A percentile compares a stretch with the other conserved stretches of the same genome.
Conservation (phyloP, 2,329 filamentous ascomycete species). For the Aspergillus sp. region DNA sequence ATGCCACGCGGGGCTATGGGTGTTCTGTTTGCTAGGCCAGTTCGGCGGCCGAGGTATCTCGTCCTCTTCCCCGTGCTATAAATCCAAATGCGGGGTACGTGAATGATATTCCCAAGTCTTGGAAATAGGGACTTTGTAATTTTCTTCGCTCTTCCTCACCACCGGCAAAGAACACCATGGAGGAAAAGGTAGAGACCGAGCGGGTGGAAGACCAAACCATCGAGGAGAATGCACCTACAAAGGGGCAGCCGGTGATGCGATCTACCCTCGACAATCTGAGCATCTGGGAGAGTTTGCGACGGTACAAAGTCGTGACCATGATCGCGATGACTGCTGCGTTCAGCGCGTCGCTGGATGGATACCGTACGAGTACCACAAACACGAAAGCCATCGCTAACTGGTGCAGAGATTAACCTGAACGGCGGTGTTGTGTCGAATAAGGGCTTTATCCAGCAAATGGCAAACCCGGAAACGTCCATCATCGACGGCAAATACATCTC, state of each 20-base stretch:
- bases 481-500: slow-evolving; percentile 39
- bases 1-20: neutral
- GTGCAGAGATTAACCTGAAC: slow-evolving; percentile 36
- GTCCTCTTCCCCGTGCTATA: neutral
- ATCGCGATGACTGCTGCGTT: slow-evolving; percentile 46
- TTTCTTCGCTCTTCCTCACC: too few relatives aligned
- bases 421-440: slow-evolving; percentile 43
- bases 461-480: slow-evolving; percentile 29
- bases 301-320: slow-evolving; percentile 35
- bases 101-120: neutral
- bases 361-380: slow-evolving; percentile 29
- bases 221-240: neutral
- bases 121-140: neutral
- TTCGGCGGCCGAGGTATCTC: neutral
- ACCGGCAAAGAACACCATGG: neutral
- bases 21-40: neutral
- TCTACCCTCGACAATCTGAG: slow-evolving; percentile 38
- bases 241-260: slow-evolving; percentile 29
- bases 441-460: slow-evolving; percentile 42
- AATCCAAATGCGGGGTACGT: neutral
- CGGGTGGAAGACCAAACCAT: neutral
- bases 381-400: neutral
- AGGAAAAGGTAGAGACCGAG: slow-evolving; percentile 1
- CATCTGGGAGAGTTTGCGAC: slow-evolving; percentile 38
- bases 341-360: slow-evolving; percentile 44